These are phyloP conservation scores for Gossypium stocksii DNA, from an alignment of 345 rosid species.

Conservation along the genomic window DNA sequence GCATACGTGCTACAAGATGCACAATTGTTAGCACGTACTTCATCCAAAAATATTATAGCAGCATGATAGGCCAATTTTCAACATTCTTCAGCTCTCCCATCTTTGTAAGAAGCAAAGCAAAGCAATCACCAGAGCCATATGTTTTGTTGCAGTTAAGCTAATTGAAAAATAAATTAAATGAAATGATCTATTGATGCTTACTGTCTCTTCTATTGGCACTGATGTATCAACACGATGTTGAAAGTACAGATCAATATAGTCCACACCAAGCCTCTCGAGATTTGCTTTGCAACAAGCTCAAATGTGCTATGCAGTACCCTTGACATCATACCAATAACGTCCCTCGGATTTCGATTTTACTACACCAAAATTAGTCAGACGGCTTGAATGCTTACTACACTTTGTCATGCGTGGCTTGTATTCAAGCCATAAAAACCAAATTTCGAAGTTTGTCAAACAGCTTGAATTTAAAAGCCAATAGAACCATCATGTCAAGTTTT, in stretches of 20 bases:
- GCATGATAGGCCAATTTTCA: too few relatives aligned
- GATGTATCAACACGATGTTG: constrained; percentile 47
- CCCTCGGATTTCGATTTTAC: background rate
- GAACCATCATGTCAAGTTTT: too few relatives aligned
- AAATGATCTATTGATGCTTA: constrained; percentile 18
- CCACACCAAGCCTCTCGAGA: constrained; percentile 36
- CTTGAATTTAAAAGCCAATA: too few relatives aligned
- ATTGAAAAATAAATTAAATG: background rate
- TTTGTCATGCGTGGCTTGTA: too few relatives aligned
- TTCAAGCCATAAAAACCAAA: too few relatives aligned
- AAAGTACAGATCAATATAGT: constrained; percentile 45
- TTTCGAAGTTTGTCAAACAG: too few relatives aligned
- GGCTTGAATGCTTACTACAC: too few relatives aligned
- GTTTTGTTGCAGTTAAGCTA: background rate
- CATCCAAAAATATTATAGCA: too few relatives aligned
- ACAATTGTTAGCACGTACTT: too few relatives aligned
- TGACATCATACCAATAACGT: constrained; percentile 14
- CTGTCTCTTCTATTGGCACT: constrained; percentile 48
- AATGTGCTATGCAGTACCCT: constrained; percentile 38
- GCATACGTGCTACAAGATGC: too few relatives aligned
- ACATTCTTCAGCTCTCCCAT: constrained; percentile 38
- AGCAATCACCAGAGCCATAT: background rate
- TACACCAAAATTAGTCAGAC: constrained; percentile 35
- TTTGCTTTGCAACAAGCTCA: constrained; percentile 46
- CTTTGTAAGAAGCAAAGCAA: background rate